Base-by-base conservation (phyloP, 345 rosid genomes). In the Xanthoceras sorbifolium region DNA sequence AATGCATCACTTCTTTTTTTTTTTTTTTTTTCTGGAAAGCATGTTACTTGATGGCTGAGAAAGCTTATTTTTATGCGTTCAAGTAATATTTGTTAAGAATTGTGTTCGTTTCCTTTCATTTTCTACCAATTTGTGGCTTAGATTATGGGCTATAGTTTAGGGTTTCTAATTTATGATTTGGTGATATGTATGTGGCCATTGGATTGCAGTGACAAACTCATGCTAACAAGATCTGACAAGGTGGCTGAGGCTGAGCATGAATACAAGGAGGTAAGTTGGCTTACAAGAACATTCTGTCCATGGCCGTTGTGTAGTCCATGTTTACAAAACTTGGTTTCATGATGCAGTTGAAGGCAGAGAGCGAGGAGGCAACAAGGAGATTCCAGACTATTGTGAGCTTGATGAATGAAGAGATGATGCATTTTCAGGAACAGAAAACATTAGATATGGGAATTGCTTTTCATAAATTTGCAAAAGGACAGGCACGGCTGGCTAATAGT, bases 381-480 rank as follows among this genome's bases (percentile, higher is more conserved):
- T 96, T 92, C 17, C 97, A 92, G 85, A 85, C 69, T 44, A 96
- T 96, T 11, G 97, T 91, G 76, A 82, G 81, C 70, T 82, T 83
- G 76, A 96, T 96, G 98, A 89, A 85, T 8, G 98, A 92, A 67
- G 99, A 96, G 92, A 92, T 92, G 22, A 92, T 85, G 34, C 89
- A 87, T 54, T 96, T 96, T 79, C 99, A 96, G 81, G 98, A 92
- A 14, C 91, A 96, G 85, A 92, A 92, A 85, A 92, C 98, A 1
- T 69, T 73, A 72, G 99, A 96, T 55, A 92, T 93, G 91, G 95
- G 97, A 64, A 80, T 91, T 0, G 98, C 93, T 2, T 96, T 94
- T 84, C 97, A 96, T 62, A 92, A 94, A 77, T 94, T 96, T 82
- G 95, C 98, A 0, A 89, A 87, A 83, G 99, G 99, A 73, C 99